These are phyloP conservation scores for Sistotremastrum niveocremeum DNA, from an alignment of 768 basidiomycete genomes.

Conservation along the genomic window DNA sequence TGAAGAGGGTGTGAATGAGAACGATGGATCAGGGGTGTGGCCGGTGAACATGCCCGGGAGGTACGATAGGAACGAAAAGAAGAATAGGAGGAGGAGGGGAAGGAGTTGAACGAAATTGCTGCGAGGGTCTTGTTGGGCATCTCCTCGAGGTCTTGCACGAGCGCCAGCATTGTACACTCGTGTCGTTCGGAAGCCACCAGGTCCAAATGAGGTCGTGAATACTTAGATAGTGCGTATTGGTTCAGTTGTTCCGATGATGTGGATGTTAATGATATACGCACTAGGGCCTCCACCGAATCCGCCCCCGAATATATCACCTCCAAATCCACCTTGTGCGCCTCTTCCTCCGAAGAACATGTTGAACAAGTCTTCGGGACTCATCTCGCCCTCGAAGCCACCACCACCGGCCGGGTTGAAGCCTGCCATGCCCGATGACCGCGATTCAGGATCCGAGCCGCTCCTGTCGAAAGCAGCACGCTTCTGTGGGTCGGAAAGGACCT, in stretches of 20 bases:
- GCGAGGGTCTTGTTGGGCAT: slow-evolving; percentile 32
- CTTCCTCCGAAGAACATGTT: slow-evolving; percentile 96
- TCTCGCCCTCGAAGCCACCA: slow-evolving; percentile 59
- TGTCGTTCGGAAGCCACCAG: slow-evolving; percentile 68
- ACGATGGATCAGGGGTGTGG: slow-evolving; percentile 65
- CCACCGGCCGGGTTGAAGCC: slow-evolving; percentile 31
- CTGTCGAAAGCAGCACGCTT: slow-evolving; percentile 81
- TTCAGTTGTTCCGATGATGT: not conserved
- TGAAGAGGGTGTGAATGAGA: slow-evolving; percentile 49
- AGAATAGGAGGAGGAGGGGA: slow-evolving; percentile 73
- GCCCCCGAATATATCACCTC: slow-evolving; percentile 39
- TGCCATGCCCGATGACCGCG: slow-evolving; percentile 59
- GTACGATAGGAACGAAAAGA: slow-evolving; percentile 70
- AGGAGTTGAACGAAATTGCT: slow-evolving; percentile 64
- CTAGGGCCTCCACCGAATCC: slow-evolving; percentile 25
- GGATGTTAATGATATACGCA: slow-evolving; percentile 6
- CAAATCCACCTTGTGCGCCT: slow-evolving; percentile 38
- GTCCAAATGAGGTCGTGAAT: slow-evolving; percentile 69
- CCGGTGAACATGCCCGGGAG: slow-evolving; percentile 64
- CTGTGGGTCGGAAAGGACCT: slow-evolving; percentile 76
- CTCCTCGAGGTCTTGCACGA: slow-evolving; percentile 18
- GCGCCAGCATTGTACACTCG: slow-evolving; percentile 35
- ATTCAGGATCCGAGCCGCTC: slow-evolving; percentile 81
- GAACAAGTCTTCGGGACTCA: slow-evolving; percentile 93
- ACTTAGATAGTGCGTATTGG: slow-evolving; percentile 24